These are phyloP conservation scores for Gentiana dahurica DNA, from an alignment of 257 asterid species.

Conservation along the genomic window DNA sequence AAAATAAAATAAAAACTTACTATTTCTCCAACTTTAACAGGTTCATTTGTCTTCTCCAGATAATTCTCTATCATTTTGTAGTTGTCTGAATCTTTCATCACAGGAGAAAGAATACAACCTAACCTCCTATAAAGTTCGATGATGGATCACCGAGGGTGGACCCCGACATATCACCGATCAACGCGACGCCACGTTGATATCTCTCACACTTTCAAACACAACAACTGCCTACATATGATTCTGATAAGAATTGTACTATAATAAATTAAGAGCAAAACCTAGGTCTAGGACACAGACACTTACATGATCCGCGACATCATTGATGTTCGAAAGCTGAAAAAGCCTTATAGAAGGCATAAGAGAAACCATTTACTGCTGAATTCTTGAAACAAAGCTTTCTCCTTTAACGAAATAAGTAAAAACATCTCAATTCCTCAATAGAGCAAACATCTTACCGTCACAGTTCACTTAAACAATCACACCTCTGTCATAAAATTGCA, in stretches of 20 bases:
- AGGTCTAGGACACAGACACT: constrained; percentile 6
- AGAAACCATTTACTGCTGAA: constrained; percentile 64
- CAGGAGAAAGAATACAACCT: constrained; percentile 43
- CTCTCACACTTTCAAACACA: constrained; percentile 59
- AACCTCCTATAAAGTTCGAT: constrained; percentile 59
- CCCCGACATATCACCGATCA: constrained; percentile 73
- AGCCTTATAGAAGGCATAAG: constrained; percentile 71
- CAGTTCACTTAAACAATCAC: too few species aligned
- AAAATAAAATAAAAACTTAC: constrained; percentile 19
- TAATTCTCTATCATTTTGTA: constrained; percentile 68
- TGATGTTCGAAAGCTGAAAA: constrained; percentile 31
- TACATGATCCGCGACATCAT: constrained; percentile 68
- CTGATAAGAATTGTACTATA: not conserved
- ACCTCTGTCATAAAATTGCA: too few species aligned
- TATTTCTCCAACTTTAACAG: constrained; percentile 60
- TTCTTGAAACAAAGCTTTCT: constrained; percentile 12
- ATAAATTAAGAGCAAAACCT: too few species aligned
- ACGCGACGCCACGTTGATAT: constrained; percentile 69
- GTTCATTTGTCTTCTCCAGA: constrained; percentile 71
- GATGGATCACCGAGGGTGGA: constrained; percentile 68
- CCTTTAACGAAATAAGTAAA: too few species aligned
- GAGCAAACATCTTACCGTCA: too few species aligned
- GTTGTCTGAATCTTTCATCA: constrained; percentile 51
- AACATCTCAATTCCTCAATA: too few species aligned
- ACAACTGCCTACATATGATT: constrained; percentile 52